These are phyloP conservation scores for Pyronema omphalodes DNA, from an alignment of 495 filamentous ascomycete species.

Conservation along the genomic window DNA sequence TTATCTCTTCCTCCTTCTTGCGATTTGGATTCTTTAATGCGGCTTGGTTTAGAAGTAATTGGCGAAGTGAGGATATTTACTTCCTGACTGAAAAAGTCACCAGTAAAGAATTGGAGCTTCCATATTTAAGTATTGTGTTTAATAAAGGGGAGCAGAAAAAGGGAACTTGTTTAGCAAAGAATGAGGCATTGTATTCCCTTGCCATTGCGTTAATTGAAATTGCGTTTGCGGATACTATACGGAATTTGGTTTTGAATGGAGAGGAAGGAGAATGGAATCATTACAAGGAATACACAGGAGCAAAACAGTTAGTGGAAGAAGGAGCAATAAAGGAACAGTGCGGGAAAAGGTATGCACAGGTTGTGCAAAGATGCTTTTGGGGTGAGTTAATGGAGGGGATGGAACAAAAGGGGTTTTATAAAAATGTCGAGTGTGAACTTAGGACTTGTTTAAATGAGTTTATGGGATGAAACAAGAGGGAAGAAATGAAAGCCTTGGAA, in stretches of 20 bases:
- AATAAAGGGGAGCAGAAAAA: background rate
- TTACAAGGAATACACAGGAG: constrained; percentile 6
- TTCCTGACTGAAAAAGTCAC: background rate
- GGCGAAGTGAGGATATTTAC: constrained; percentile 6
- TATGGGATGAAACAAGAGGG: background rate
- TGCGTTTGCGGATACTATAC: constrained; percentile 4
- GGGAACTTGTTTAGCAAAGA: constrained; percentile 1
- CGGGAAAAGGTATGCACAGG: constrained; percentile 5
- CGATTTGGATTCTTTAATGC: background rate
- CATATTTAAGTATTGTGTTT: too few species aligned
- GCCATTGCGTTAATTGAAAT: constrained; percentile 7
- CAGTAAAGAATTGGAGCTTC: too few species aligned
- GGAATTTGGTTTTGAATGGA: background rate
- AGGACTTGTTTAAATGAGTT: constrained; percentile 9
- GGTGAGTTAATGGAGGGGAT: background rate
- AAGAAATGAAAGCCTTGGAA: too few species aligned
- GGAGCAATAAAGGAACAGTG: constrained; percentile 1
- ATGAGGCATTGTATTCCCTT: constrained; percentile 5
- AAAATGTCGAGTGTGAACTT: constrained; percentile 7
- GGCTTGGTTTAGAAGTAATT: constrained; percentile 2
- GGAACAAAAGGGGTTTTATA: constrained; percentile 5
- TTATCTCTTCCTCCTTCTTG: background rate
- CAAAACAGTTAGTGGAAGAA: background rate
- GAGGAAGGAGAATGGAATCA: constrained; percentile 1
- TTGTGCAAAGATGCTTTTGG: constrained; percentile 9